A percentile compares a stretch with the other conserved stretches of the same genome.
phyloP scores from a whole-genome alignment of 495 filamentous ascomycete species.

The Podospora comata region DNA sequence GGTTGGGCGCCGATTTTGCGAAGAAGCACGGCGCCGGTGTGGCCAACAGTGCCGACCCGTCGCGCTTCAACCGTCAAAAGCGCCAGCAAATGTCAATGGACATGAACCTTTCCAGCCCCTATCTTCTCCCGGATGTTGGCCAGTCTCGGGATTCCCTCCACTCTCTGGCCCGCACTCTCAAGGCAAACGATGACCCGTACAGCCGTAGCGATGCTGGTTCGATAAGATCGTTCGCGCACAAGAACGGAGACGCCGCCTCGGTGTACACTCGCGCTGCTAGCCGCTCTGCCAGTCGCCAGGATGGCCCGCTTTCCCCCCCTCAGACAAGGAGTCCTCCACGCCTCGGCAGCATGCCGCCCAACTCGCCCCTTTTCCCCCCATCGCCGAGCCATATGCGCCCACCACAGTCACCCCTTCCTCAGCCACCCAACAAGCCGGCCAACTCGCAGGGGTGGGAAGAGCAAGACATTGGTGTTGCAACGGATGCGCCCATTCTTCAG shows the following conservation, averaged over 20 bases:
- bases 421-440: slow-evolving; percentile 12
- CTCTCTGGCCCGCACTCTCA: slow-evolving; percentile 71
- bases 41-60: slow-evolving; percentile 47
- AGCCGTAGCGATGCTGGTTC: slow-evolving; percentile 64
- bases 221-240: slow-evolving; percentile 51
- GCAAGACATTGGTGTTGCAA: slow-evolving; percentile 17
- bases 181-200: slow-evolving; percentile 77
- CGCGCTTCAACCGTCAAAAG: slow-evolving; percentile 59
- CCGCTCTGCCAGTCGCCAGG: slow-evolving; percentile 38
- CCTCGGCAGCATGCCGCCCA: slow-evolving; percentile 26
- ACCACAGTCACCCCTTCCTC: slow-evolving; percentile 9
- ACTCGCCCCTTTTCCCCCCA: slow-evolving; percentile 23
- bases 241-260: slow-evolving; percentile 56
- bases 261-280: slow-evolving; percentile 54
- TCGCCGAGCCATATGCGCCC: slow-evolving; percentile 26
- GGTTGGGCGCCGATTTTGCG: slow-evolving; percentile 50
- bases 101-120: slow-evolving; percentile 77
- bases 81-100: slow-evolving; percentile 83
- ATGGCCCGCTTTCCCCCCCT: slow-evolving; percentile 19
- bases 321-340: slow-evolving; percentile 26
- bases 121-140: slow-evolving; percentile 79
- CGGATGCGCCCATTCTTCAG: slow-evolving; percentile 34
- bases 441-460: slow-evolving; percentile 19
- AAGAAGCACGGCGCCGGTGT: slow-evolving; percentile 26
- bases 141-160: slow-evolving; percentile 80